phyloP scores from a whole-genome alignment of 108 stramenopile species.

The Aurantiochytrium sp. region DNA sequence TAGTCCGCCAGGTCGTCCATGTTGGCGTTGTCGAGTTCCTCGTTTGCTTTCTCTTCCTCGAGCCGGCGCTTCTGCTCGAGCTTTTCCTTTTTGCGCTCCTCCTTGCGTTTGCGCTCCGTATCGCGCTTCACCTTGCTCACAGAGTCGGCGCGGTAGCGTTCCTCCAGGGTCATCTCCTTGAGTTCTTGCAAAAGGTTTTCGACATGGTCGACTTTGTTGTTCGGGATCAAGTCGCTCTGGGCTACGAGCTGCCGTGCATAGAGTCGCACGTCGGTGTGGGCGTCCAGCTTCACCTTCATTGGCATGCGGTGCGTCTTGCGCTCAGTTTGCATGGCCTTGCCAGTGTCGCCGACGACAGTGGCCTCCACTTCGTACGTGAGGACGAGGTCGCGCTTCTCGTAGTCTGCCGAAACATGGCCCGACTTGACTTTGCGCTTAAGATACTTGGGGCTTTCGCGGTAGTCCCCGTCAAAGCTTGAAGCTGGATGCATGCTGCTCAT shows the following conservation, averaged over 20 bases:
- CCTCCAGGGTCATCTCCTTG: neutral
- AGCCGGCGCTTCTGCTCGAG: neutral
- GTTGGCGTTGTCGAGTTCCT: conserved; percentile 39
- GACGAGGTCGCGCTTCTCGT: neutral
- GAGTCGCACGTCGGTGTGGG: neutral
- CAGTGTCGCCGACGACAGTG: neutral
- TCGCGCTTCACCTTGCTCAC: neutral
- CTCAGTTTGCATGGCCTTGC: conserved; percentile 28
- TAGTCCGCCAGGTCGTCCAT: conserved; percentile 60
- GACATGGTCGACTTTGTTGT: neutral
- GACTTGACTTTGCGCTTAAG: conserved; percentile 5
- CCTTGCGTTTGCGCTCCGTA: neutral
- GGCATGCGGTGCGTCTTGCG: neutral
- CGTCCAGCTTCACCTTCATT: neutral
- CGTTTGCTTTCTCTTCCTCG: conserved; percentile 41
- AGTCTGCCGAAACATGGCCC: neutral
- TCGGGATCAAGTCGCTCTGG: conserved; percentile 1
- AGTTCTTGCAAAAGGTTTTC: neutral
- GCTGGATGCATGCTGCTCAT: neutral
- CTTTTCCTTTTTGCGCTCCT: neutral
- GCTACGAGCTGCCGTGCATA: neutral
- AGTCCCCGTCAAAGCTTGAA: neutral
- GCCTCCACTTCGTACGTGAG: neutral
- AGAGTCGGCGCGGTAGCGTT: neutral
- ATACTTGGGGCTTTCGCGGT: neutral